Evolutionary conservation across 352 stramenopile genomes (phyloP).

Genomic region (Phytophthora cryptogea): DNA sequence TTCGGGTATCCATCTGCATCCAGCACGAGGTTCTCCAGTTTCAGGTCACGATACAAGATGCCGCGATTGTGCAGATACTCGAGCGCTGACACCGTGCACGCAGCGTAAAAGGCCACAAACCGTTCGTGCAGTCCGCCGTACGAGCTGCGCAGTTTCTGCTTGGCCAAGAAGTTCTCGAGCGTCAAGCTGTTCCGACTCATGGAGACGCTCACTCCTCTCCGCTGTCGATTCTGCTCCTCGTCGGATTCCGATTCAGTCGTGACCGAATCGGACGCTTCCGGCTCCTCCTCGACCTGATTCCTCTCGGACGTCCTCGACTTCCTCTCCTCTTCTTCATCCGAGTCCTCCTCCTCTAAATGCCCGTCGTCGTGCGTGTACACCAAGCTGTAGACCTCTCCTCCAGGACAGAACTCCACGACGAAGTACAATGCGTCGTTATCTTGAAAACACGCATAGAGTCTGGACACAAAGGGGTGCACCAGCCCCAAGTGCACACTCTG

Average conservation of each 20-base stretch:
- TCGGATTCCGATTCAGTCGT: conserved; percentile 50
- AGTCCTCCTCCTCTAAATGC: conserved; percentile 32
- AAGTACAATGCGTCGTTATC: conserved; percentile 76
- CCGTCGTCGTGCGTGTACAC: conserved; percentile 61
- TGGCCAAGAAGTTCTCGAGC: conserved; percentile 47
- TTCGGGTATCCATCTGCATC: conserved; percentile 88
- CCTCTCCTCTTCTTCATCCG: conserved; percentile 23
- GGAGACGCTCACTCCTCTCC: conserved; percentile 14
- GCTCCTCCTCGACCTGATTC: conserved; percentile 23
- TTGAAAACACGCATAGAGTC: conserved; percentile 74
- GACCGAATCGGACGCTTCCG: conserved; percentile 25
- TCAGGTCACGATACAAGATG: conserved; percentile 86
- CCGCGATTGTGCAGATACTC: conserved; percentile 69
- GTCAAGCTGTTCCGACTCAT: conserved; percentile 40
- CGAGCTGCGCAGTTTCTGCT: conserved; percentile 35
- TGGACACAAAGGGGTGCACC: conserved; percentile 60
- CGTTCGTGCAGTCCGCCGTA: conserved; percentile 85
- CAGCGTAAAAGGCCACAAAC: conserved; percentile 93
- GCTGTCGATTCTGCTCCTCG: conserved; percentile 35
- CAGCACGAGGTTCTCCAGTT: conserved; percentile 89
- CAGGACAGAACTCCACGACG: conserved; percentile 74
- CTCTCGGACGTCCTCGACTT: conserved; percentile 6
- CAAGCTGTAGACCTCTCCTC: conserved; percentile 88
- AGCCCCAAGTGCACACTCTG: conserved; percentile 66
- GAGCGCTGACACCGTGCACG: conserved; percentile 93